phyloP scores from a whole-genome alignment of 257 asterid genomes.

The Solanum etuberosum region DNA sequence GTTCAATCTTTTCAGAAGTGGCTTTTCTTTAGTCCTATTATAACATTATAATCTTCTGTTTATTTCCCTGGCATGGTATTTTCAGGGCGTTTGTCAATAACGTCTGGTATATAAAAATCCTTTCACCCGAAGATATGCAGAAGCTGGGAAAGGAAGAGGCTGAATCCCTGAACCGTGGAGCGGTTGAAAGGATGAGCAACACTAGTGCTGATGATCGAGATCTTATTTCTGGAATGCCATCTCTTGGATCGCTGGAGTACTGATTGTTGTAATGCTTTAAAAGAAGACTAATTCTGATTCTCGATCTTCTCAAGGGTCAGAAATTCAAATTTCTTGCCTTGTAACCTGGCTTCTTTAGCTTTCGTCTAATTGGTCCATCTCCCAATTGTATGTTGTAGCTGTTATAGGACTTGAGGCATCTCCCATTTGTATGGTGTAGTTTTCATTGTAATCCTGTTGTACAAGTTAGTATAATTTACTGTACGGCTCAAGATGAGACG shows the following conservation, averaged over 20 bases:
- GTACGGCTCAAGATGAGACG: background rate
- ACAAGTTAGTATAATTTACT: background rate
- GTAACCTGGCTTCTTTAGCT: background rate
- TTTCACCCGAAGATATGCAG: conserved; percentile 78
- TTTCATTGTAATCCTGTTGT: background rate
- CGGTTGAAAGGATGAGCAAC: conserved; percentile 35
- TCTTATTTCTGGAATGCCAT: conserved; percentile 44
- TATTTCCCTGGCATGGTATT: background rate
- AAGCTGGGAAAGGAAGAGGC: conserved; percentile 70
- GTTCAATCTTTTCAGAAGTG: background rate
- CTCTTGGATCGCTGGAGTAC: conserved; percentile 65
- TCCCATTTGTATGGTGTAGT: background rate
- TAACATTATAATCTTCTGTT: background rate
- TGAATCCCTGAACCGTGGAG: conserved; percentile 33
- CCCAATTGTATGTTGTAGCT: conserved; percentile 1
- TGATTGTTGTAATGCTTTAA: conserved; percentile 9
- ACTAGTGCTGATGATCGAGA: conserved; percentile 33
- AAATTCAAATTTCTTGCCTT: background rate
- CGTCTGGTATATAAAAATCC: conserved; percentile 96
- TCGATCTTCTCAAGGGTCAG: background rate
- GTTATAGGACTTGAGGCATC: background rate
- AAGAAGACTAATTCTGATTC: background rate
- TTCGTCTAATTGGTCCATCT: background rate
- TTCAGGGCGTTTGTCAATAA: conserved; percentile 84
- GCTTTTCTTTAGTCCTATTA: background rate